These are phyloP conservation scores for Nephelium lappaceum DNA, from an alignment of 345 rosid genomes.

Conservation along the genomic window DNA sequence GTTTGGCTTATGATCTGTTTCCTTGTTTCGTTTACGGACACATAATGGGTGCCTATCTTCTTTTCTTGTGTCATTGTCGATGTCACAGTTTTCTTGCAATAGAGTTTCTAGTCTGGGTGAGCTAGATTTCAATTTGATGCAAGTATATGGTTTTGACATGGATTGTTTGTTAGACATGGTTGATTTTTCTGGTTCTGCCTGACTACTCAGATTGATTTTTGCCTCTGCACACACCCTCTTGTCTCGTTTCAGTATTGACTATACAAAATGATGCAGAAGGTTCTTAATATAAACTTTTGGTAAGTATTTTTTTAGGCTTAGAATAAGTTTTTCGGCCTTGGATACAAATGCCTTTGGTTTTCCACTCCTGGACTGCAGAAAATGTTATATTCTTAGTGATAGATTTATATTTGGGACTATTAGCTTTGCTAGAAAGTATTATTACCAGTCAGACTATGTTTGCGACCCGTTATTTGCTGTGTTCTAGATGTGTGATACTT, in stretches of 20 bases:
- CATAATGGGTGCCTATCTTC: background rate
- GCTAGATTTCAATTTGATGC: background rate
- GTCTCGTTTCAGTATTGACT: background rate
- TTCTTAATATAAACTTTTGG: background rate
- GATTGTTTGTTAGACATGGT: background rate
- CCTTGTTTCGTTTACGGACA: background rate
- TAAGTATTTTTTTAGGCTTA: background rate
- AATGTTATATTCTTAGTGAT: background rate
- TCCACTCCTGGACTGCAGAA: background rate
- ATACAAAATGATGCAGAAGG: background rate
- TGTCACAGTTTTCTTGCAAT: background rate
- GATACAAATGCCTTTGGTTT: background rate
- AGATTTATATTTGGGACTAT: too few relatives aligned
- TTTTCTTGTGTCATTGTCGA: too few relatives aligned
- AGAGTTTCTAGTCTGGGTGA: too few relatives aligned
- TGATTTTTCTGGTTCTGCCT: background rate
- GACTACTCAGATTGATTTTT: background rate
- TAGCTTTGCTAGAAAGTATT: too few relatives aligned
- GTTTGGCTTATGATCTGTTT: background rate
- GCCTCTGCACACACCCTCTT: background rate
- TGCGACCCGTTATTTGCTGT: too few relatives aligned
- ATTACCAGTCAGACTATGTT: too few relatives aligned
- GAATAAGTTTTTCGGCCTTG: background rate
- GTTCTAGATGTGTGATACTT: background rate
- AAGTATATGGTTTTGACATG: background rate